Base-by-base conservation (phyloP, 345 rosid genomes). In the Aurinia saxatilis region DNA sequence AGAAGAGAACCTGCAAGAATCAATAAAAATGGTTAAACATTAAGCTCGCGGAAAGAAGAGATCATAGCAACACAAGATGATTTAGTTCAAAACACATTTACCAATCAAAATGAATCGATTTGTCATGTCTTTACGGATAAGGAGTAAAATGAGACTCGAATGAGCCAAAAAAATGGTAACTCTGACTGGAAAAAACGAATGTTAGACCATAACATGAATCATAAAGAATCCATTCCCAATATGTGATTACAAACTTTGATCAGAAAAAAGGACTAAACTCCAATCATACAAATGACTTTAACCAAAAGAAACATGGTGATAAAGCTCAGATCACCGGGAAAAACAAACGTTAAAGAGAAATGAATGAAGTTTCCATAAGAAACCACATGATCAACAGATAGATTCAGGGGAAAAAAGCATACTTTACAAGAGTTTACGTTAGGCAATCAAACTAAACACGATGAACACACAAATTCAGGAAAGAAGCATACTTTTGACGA, bases 1-100 rank as follows among this genome's bases (percentile, higher is more conserved):
- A n/a, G 83, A 78, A 2, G 63, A 19, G 56, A 95, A 95, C 67
- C 99, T 95, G 48, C 67, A 73, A 37, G 23, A 66, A 62, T 23
- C 57, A 47, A 61, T 31, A 9, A 16, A 38, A 52, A 45, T 34
- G n/a, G 33, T 60, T 10, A 8, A 8, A 10, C 10, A 44, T 36
- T 1, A 6, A 36, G n/a, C 3, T 66, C 7, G 9, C 38, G 2
- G 29, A 23, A 44, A 65, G 5, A 5, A 33, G 4, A 31, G 6
- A 13, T 52, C 41, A 19, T 31, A 41, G 27, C 16, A 47, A 36
- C 37, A 46, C 44, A 10, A 19, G 49, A 58, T 58, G 5, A 4
- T 16, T 0, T 7, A 39, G 35, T 14, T 57, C 15, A 57, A 29
- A 6, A 39, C 61, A 25, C 61, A 39, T 25, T 57, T 40, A 40